phyloP scores from a whole-genome alignment of 805 yeast genomes.

The Ogataea henricii region DNA sequence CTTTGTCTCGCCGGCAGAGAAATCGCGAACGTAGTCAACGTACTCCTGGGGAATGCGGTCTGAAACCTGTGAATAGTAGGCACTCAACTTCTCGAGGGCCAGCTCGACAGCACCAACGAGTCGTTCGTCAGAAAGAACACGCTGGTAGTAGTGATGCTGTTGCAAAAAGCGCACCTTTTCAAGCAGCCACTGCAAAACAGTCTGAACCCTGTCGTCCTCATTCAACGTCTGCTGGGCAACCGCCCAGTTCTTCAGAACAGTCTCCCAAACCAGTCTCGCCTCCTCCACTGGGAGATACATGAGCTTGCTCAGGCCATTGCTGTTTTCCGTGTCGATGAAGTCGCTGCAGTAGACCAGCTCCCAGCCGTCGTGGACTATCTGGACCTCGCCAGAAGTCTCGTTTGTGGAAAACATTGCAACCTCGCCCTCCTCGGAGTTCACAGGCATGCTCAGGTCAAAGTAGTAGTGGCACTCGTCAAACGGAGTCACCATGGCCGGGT shows the following conservation, averaged over 20 bases:
- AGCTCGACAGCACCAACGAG: background rate
- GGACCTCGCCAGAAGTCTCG: slow-evolving; percentile 20
- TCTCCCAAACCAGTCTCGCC: background rate
- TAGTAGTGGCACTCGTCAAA: slow-evolving; percentile 64
- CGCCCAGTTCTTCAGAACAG: background rate
- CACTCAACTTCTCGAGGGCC: background rate
- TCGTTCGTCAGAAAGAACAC: slow-evolving; percentile 5
- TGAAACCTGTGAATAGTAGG: background rate
- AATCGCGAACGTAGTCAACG: slow-evolving; percentile 4
- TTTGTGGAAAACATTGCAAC: slow-evolving; percentile 26
- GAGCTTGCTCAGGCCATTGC: slow-evolving; percentile 55
- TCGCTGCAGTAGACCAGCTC: slow-evolving; percentile 46
- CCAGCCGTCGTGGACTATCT: slow-evolving; percentile 42
- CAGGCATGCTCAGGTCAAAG: slow-evolving; percentile 60
- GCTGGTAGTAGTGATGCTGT: slow-evolving; percentile 5
- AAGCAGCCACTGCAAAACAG: background rate
- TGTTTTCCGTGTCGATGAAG: slow-evolving; percentile 55
- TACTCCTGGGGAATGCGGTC: slow-evolving; percentile 8
- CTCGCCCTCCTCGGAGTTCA: slow-evolving; percentile 49
- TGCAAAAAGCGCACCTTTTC: background rate
- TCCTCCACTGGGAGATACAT: slow-evolving; percentile 37
- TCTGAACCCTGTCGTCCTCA: background rate
- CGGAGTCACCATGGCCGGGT: slow-evolving; percentile 53
- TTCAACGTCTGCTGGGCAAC: background rate
- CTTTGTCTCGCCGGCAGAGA: slow-evolving; percentile 18